Evolutionary conservation across 2,329 filamentous ascomycete genomes (phyloP).

Genomic region (Pseudocercospora musae): DNA sequence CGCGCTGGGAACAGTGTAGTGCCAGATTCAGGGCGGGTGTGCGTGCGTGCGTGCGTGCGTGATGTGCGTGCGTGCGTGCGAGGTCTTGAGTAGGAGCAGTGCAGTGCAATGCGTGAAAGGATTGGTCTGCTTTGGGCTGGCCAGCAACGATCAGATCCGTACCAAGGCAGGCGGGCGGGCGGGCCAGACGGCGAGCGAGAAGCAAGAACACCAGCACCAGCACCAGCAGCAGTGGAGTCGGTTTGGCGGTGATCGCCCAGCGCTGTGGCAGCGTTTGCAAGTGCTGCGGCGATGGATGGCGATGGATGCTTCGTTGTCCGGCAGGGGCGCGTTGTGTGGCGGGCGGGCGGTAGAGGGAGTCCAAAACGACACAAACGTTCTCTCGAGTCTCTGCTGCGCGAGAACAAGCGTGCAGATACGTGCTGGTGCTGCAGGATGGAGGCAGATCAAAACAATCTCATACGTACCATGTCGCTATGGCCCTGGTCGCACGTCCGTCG

Average conservation of each 20-base stretch:
- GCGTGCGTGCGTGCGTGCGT: not conserved
- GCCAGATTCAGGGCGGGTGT: not conserved
- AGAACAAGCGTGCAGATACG: slow-evolving; percentile 4
- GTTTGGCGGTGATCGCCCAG: not conserved
- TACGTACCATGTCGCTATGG: slow-evolving; percentile 3
- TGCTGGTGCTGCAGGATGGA: slow-evolving; percentile 4
- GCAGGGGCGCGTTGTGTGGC: slow-evolving; percentile 4
- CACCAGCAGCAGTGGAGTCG: not conserved
- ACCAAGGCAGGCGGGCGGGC: too few species aligned
- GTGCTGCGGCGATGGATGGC: not conserved
- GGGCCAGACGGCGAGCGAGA: too few species aligned
- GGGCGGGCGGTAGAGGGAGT: not conserved
- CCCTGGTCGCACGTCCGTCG: slow-evolving; percentile 4
- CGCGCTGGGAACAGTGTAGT: slow-evolving; percentile 8
- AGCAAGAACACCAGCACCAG: too few species aligned
- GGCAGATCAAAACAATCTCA: slow-evolving; percentile 7
- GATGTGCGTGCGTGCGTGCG: not conserved
- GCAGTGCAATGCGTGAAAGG: not conserved
- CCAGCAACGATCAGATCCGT: not conserved
- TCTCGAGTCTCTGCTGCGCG: not conserved
- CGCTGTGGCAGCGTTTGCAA: not conserved
- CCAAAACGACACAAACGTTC: not conserved
- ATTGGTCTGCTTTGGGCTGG: not conserved
- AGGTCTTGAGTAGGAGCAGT: not conserved
- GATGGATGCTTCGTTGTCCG: not conserved